Percentiles rank a stretch among this genome's conserved stretches.
Evolutionary conservation across 2,329 filamentous ascomycete genomes (phyloP).

Genomic region (Mollisiaceae sp.): DNA sequence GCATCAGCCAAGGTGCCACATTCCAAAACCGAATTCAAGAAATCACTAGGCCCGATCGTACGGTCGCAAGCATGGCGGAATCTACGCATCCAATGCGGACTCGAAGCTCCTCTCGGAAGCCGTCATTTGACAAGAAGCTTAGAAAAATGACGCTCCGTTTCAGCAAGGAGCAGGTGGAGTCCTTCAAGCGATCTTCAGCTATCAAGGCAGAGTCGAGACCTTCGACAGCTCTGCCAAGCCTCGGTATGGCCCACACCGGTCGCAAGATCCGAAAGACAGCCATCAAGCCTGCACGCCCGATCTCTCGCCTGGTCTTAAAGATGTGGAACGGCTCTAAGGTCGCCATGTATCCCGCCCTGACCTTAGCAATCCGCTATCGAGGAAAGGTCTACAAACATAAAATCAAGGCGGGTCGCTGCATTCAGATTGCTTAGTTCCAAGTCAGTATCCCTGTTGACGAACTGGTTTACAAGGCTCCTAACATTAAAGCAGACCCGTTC

Average conservation of each 20-base stretch:
- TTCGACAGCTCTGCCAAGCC: not conserved
- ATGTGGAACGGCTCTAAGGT: slow-evolving; percentile 8
- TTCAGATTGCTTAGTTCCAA: not conserved
- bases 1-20: not conserved
- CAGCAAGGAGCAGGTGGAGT: not conserved
- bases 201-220: not conserved
- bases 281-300: not conserved
- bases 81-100: not conserved
- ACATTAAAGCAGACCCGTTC: not conserved
- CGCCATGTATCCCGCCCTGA: not conserved
- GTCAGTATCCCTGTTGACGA: not conserved
- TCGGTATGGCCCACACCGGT: not conserved
- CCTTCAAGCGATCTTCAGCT: not conserved
- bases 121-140: not conserved
- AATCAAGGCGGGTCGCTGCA: not conserved
- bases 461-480: not conserved
- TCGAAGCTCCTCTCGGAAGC: not conserved
- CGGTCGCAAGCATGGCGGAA: not conserved
- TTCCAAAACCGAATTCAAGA: not conserved
- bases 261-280: not conserved
- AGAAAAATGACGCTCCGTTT: not conserved
- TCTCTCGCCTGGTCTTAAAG: not conserved
- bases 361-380: not conserved
- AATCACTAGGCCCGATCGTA: not conserved
- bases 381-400: not conserved